A percentile compares a stretch with the other conserved stretches of the same genome.
Conservation (phyloP, 2,329 filamentous ascomycete species). For the Ophiocordyceps sinensis region DNA sequence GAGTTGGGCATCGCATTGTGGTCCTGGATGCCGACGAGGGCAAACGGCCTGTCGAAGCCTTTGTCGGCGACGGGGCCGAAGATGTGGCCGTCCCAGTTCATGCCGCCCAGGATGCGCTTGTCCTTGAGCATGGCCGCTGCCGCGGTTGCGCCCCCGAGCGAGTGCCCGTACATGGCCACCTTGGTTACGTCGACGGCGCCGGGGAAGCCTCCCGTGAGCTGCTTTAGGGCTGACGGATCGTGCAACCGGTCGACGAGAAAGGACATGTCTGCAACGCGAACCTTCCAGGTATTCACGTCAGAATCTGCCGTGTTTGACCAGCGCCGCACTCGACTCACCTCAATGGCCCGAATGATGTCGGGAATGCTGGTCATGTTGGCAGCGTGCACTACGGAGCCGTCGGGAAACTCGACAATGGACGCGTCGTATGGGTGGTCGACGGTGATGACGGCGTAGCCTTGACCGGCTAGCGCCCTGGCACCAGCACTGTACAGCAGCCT, state of each 20-base stretch:
- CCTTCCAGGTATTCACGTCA: conserved; percentile 3
- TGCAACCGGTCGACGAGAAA: conserved; percentile 19
- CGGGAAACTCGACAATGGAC: conserved; percentile 24
- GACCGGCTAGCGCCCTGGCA: conserved; percentile 26
- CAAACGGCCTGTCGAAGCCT: conserved; percentile 9
- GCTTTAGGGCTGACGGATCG: not conserved
- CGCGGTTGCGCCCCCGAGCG: conserved; percentile 18
- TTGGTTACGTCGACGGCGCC: conserved; percentile 4
- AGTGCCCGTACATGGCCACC: conserved; percentile 18
- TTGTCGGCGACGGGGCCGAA: conserved; percentile 7
- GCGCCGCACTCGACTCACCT: not conserved
- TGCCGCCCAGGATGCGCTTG: conserved; percentile 15
- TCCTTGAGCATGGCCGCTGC: conserved; percentile 14
- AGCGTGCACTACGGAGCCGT: conserved; percentile 14
- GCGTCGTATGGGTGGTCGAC: conserved; percentile 32
- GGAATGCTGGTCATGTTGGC: conserved; percentile 6
- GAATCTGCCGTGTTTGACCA: not conserved
- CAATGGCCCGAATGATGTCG: not conserved
- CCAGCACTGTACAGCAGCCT: conserved; percentile 23
- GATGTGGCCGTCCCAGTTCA: conserved; percentile 22
- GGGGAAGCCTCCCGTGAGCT: conserved; percentile 1
- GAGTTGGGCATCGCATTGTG: conserved; percentile 7
- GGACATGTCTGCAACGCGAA: conserved; percentile 16
- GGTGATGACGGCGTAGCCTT: conserved; percentile 27
- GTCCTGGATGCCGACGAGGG: conserved; percentile 5